Evolutionary conservation across 192 early-diverging fungal species (phyloP), one percentile per base, ranked within the genome.

Genomic region (Backusella westeae): DNA sequence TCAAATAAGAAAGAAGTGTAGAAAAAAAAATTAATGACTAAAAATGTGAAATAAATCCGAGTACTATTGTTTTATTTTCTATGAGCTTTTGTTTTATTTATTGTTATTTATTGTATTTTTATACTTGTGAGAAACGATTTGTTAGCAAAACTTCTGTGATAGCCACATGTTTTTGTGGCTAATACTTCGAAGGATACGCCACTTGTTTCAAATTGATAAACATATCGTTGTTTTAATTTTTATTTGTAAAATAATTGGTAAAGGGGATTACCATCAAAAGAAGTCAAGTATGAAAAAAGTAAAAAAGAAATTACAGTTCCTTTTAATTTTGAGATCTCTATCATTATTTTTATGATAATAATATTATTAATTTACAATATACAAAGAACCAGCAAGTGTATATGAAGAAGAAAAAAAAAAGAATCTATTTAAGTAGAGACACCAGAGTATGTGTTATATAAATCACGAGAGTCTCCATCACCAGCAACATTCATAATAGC

Each of bases 121-220:
- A 14, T 49, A 49, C 32, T 49, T 19, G 17, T 15, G 19, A n/a
- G 19, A 49, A 49, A n/a, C 46, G 46, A 49, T 49, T 19, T 17
- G 17, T 49, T 49, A 49, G 46, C 17, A 49, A 49, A 49, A n/a
- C 19, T n/a, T 44, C 46, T n/a, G 17, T 17, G 15, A n/a, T 49
- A n/a, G 46, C 46, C 46, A 49, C 46, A 49, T 49, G 23, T 26
- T 63, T 26, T 63, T 63, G 56, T 63, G 56, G 56, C 56, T 63
- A 63, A 63, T 56, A 56, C 1, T 26, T 12, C 23, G 10, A 63
- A 63, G 3, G 56, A 63, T 26, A 63, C 56, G 56, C 21, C 53
- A 59, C 53, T 59, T 59, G 53, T 59, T 59, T 59, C n/a, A 59
- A 59, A 59, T 23, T 59, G 53, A 59, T 59, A 49, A 49, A 49